phyloP scores from a whole-genome alignment of 805 yeast genomes.

The Saturnispora diversa region DNA sequence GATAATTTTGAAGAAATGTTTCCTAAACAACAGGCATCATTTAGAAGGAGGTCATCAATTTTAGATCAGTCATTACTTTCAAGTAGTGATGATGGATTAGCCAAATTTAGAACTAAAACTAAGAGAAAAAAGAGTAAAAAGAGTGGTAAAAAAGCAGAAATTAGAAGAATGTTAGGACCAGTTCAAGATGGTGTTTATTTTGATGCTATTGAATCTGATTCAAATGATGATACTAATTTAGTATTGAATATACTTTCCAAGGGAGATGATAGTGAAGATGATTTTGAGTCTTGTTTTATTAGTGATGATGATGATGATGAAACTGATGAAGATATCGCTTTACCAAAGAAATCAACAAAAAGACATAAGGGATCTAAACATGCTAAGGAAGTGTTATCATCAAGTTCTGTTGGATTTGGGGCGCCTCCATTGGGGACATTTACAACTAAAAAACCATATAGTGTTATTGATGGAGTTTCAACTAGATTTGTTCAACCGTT shows the following conservation, averaged over 20 bases:
- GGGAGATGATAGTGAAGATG: slow-evolving; percentile 46
- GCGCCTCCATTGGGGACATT: slow-evolving; percentile 94
- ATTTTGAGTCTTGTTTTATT: slow-evolving; percentile 36
- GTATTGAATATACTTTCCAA: slow-evolving; percentile 13
- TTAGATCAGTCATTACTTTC: slow-evolving; percentile 24
- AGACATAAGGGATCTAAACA: slow-evolving; percentile 61
- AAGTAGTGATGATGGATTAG: slow-evolving; percentile 21
- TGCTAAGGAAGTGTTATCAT: slow-evolving; percentile 89
- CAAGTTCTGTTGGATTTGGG: slow-evolving; percentile 73
- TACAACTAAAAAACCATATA: slow-evolving; percentile 77
- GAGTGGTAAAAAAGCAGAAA: slow-evolving; percentile 7
- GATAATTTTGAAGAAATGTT: slow-evolving; percentile 17
- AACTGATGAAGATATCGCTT: slow-evolving; percentile 83
- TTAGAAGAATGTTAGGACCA: slow-evolving; percentile 15
- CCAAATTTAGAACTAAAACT: slow-evolving; percentile 6
- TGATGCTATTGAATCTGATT: slow-evolving; percentile 11
- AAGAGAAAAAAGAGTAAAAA: slow-evolving; percentile 7
- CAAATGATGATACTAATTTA: slow-evolving; percentile 13
- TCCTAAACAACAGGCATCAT: slow-evolving; percentile 16
- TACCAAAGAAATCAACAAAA: slow-evolving; percentile 62
- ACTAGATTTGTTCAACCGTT: slow-evolving; percentile 68
- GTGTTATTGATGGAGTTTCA: slow-evolving; percentile 89
- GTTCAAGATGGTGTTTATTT: slow-evolving; percentile 5
- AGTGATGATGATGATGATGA: slow-evolving; percentile 92
- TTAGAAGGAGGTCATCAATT: slow-evolving; percentile 41